A percentile compares a stretch with the other conserved stretches of the same genome.
phyloP scores from a whole-genome alignment of 225 moss, liverwort and hornwort species.

The Asterella californica region DNA sequence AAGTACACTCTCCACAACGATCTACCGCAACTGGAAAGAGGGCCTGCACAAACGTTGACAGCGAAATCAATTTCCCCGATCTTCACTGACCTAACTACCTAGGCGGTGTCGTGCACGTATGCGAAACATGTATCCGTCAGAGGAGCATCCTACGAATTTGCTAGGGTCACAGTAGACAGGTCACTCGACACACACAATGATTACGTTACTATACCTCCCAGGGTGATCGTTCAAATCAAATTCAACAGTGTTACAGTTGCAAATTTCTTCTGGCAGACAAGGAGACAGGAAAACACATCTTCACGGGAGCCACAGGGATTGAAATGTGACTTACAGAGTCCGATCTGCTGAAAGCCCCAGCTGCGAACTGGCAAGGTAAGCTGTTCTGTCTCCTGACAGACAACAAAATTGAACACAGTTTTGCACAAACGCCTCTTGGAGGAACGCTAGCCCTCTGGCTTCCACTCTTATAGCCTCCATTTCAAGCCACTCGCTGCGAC shows the following conservation, averaged over 20 bases:
- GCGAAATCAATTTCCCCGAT: background rate
- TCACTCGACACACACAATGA: background rate
- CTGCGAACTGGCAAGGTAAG: background rate
- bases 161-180: background rate
- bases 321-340: conserved; percentile 6
- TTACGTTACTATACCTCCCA: background rate
- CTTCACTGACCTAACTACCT: background rate
- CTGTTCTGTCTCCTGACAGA: background rate
- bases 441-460: conserved; percentile 2
- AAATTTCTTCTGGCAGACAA: background rate
- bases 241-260: background rate
- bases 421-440: background rate
- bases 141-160: background rate
- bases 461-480: background rate
- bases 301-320: background rate
- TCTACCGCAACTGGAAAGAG: too few relatives aligned
- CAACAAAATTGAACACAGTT: background rate
- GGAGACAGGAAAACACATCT: background rate
- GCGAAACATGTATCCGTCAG: background rate
- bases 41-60: conserved; percentile 9
- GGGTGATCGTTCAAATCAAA: background rate
- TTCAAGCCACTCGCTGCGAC: conserved; percentile 6
- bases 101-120: background rate
- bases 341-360: background rate
- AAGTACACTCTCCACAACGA: too few relatives aligned